These are phyloP conservation scores for Lactarius akahatsu DNA, from an alignment of 768 basidiomycete species.

Conservation along the genomic window DNA sequence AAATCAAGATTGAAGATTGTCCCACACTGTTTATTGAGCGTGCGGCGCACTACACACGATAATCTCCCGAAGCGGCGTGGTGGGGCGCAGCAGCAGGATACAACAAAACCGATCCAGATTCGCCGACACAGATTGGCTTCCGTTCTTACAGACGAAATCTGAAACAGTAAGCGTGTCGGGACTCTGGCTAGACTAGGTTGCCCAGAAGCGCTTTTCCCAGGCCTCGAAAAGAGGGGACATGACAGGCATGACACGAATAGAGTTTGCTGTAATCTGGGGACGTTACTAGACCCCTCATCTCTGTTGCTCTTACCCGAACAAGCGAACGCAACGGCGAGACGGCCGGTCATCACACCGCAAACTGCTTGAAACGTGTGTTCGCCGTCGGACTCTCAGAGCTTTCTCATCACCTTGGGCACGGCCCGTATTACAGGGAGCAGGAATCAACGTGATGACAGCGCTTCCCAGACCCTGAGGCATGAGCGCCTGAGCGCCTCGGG, in stretches of 20 bases:
- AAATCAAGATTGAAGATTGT: constrained; percentile 1
- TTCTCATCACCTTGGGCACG: constrained; percentile 19
- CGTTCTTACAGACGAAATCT: constrained; percentile 15
- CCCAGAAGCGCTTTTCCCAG: constrained; percentile 10
- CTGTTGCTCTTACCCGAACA: constrained; percentile 22
- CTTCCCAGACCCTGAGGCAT: constrained; percentile 7
- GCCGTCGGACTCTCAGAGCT: constrained; percentile 2
- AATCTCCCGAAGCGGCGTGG: not conserved
- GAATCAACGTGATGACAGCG: constrained; percentile 3
- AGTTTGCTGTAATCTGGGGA: constrained; percentile 11
- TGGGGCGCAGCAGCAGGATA: not conserved
- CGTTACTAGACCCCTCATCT: constrained; percentile 9
- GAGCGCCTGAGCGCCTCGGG: constrained; percentile 11
- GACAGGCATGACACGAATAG: constrained; percentile 18
- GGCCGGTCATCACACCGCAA: constrained; percentile 1
- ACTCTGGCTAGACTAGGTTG: constrained; percentile 8
- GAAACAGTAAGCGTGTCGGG: constrained; percentile 9
- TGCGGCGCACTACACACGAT: not conserved
- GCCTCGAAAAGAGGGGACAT: constrained; percentile 1
- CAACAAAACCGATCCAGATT: constrained; percentile 8
- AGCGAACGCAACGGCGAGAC: constrained; percentile 4
- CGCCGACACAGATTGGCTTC: constrained; percentile 20
- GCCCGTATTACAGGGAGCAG: constrained; percentile 9
- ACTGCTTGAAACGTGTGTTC: constrained; percentile 17
- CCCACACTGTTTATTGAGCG: not conserved